Base-by-base conservation (phyloP, 345 rosid species). In the Geranium brycei region DNA sequence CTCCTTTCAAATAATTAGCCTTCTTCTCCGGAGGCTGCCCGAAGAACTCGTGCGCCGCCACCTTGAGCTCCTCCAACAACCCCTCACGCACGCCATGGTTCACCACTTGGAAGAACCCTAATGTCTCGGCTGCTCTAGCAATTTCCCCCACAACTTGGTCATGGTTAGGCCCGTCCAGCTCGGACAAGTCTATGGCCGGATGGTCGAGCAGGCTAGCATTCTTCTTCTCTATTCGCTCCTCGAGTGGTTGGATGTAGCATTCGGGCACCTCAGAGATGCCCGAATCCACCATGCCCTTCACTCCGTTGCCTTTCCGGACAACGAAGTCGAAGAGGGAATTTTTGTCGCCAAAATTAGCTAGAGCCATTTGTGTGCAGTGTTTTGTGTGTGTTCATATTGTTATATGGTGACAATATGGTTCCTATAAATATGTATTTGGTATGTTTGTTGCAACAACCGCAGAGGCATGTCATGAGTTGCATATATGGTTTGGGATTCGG, bases 101-200 rank as follows among this genome's bases (percentile, higher is more conserved):
- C 65, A 75, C 76, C 40, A 83, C 85, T 75, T 83, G 82, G 69
- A 83, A 80, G 77, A 83, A 83, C 59, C 87, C 87, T 7, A 80
- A 66, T 11, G 81, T 80, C 75, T 77, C 69, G 5, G 82, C 78
- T 12, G 87, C 87, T 64, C 68, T 64, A 3, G 40, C 73, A 18
- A 80, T 80, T 53, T 78, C 71, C 51, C 71, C 66, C 13, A 65
- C 77, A 51, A 75, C 79, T 11, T 64, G 73, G 30, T 65, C 73
- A 62, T 75, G 81, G 58, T 70, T 32, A 28, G 85, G 77, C 6
- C 85, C 85, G 0, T 70, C 68, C 12, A 83, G 76, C 62, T 71
- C 60, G 0, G 83, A 75, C 65, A 83, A 61, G 65, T 83, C 87
- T 17, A 83, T 80, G 19, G 83, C 77, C 12, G 73, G 58, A 6